phyloP scores from a whole-genome alignment of 495 filamentous ascomycete genomes.

The Paragyromitra xinjiangensis region DNA sequence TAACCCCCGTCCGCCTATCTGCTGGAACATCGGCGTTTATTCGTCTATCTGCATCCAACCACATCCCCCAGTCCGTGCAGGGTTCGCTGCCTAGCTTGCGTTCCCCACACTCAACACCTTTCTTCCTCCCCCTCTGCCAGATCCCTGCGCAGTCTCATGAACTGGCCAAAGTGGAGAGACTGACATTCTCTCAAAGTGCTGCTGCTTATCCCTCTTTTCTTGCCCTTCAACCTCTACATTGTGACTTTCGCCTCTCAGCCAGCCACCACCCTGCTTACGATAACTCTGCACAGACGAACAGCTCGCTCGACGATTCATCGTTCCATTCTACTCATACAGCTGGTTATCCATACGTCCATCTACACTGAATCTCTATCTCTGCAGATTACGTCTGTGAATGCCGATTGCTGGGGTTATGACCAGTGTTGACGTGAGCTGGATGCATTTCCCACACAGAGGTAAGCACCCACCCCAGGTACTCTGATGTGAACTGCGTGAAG shows the following conservation, averaged over 20 bases:
- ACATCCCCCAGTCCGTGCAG: background rate
- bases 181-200: background rate
- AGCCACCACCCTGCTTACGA: background rate
- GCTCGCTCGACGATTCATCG: background rate
- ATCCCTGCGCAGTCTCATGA: background rate
- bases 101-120: conserved; percentile 6
- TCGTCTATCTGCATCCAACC: conserved; percentile 16
- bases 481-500: background rate
- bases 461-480: background rate
- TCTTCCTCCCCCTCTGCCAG: background rate
- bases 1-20: background rate
- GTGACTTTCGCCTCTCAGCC: background rate
- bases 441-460: conserved; percentile 49
- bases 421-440: conserved; percentile 49
- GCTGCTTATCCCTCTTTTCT: background rate
- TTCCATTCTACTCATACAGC: background rate
- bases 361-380: conserved; percentile 1
- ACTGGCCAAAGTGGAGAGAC: background rate
- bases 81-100: background rate
- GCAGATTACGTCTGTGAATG: conserved; percentile 6
- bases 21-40: background rate
- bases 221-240: background rate
- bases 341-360: background rate
- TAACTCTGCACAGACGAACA: background rate
- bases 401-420: conserved; percentile 24